Conservation (phyloP, 192 early-diverging fungal genomes). For the Linnemannia exigua region DNA sequence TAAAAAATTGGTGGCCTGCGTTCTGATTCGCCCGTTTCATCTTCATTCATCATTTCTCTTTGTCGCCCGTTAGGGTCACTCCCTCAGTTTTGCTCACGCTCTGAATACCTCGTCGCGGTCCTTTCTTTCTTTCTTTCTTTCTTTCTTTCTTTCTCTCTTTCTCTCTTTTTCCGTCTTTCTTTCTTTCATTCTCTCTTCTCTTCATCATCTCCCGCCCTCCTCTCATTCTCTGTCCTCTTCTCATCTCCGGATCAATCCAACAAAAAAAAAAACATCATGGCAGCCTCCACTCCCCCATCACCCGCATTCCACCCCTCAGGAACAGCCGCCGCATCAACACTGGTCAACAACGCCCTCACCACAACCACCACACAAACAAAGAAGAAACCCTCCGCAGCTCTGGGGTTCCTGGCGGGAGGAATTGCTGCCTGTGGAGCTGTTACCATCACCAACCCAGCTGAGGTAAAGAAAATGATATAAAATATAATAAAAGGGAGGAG, state of each 20-base stretch:
- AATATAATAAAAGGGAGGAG: background rate
- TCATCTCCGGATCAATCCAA: background rate
- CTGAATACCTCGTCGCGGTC: no score
- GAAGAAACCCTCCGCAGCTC: constrained; percentile 52
- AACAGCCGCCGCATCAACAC: background rate
- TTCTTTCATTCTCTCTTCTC: no score
- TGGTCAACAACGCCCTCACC: background rate
- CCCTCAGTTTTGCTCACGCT: background rate
- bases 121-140: background rate
- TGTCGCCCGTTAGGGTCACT: background rate
- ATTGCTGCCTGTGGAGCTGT: constrained; percentile 92
- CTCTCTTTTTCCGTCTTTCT: background rate
- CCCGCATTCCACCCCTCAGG: background rate
- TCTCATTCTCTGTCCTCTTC: background rate
- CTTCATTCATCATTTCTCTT: background rate
- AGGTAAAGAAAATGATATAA: constrained; percentile 65
- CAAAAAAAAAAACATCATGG: background rate
- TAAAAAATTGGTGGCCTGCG: constrained; percentile 3
- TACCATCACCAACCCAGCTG: constrained; percentile 96
- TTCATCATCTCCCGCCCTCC: background rate
- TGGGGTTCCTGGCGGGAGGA: constrained; percentile 83
- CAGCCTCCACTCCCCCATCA: background rate
- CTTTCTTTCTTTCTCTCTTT: background rate
- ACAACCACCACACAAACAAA: background rate
- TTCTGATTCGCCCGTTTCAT: background rate